Percentiles rank a stretch among this genome's conserved stretches.
Evolutionary conservation across 2,329 filamentous ascomycete species (phyloP).

Genomic region (Furcasterigmium sp.): DNA sequence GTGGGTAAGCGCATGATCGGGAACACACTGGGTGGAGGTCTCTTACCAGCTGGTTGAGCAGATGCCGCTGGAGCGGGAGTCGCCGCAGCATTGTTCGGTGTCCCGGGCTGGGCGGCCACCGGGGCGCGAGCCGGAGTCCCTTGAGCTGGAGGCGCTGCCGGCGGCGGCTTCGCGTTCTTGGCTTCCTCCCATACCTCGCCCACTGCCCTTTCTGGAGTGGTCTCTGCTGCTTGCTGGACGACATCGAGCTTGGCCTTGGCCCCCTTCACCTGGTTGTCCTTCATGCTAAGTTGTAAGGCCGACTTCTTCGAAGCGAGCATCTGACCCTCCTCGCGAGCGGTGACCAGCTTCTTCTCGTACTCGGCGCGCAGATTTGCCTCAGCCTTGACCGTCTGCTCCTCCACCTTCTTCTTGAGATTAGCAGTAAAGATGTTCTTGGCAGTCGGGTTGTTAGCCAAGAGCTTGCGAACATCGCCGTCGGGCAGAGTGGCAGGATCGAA

Average conservation of each 20-base stretch:
- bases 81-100: not conserved
- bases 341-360: constrained; percentile 46
- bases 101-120: constrained; percentile 3
- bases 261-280: constrained; percentile 60
- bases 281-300: constrained; percentile 71
- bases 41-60: not conserved
- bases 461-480: constrained; percentile 51
- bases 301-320: constrained; percentile 72
- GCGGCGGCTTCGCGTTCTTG: constrained; percentile 40
- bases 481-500: constrained; percentile 41
- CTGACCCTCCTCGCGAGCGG: constrained; percentile 58
- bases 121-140: constrained; percentile 6
- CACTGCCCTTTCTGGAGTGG: constrained; percentile 80
- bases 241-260: constrained; percentile 69
- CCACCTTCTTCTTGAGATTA: constrained; percentile 67
- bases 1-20: too few relatives aligned
- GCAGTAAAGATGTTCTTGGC: constrained; percentile 52
- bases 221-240: constrained; percentile 74
- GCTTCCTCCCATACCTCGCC: constrained; percentile 82
- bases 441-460: constrained; percentile 51
- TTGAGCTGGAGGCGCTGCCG: constrained; percentile 7
- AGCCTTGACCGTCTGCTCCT: constrained; percentile 55
- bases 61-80: constrained; percentile 3
- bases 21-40: too few relatives aligned
- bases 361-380: constrained; percentile 41